A percentile compares a stretch with the other conserved stretches of the same genome.
Evolutionary conservation across 208 protist species (phyloP).

Genomic region (Crithidia expoeki): DNA sequence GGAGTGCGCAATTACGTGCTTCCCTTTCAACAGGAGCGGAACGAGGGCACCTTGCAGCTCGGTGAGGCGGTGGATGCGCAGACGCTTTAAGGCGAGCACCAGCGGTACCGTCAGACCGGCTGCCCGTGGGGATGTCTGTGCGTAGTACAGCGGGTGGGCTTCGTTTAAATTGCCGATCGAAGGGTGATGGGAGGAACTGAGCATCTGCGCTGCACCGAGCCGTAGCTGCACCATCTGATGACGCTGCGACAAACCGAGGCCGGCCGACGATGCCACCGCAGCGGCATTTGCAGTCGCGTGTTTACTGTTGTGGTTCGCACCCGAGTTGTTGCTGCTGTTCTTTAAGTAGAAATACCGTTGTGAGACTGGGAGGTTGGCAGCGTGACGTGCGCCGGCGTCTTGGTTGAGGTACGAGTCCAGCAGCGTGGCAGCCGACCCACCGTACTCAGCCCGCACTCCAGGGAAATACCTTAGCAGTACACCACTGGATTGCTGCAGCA

Average conservation of each 20-base stretch:
- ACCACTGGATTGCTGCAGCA: conserved; percentile 17
- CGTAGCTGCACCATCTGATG: conserved; percentile 73
- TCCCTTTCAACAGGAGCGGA: conserved; percentile 83
- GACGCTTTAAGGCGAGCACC: conserved; percentile 63
- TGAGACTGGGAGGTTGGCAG: conserved; percentile 73
- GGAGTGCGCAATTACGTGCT: conserved; percentile 89
- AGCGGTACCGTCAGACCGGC: conserved; percentile 80
- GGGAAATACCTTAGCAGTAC: conserved; percentile 64
- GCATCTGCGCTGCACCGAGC: conserved; percentile 81
- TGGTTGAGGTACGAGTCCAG: conserved; percentile 64
- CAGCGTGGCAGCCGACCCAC: conserved; percentile 62
- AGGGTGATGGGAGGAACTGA: conserved; percentile 59
- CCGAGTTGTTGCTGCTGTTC: conserved; percentile 8
- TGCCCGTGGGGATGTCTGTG: conserved; percentile 67
- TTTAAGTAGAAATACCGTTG: conserved; percentile 83
- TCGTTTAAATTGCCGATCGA: conserved; percentile 78
- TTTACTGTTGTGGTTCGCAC: neutral
- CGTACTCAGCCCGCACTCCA: conserved; percentile 46
- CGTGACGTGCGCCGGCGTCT: conserved; percentile 41
- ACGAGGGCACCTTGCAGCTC: conserved; percentile 89
- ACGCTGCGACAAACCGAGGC: conserved; percentile 35
- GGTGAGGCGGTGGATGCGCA: conserved; percentile 77
- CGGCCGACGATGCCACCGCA: neutral
- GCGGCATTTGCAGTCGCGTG: neutral
- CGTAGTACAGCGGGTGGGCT: conserved; percentile 86